A percentile compares a stretch with the other conserved stretches of the same genome.
phyloP scores from a whole-genome alignment of 2,329 filamentous ascomycete species.

The Cercospora beticola region DNA sequence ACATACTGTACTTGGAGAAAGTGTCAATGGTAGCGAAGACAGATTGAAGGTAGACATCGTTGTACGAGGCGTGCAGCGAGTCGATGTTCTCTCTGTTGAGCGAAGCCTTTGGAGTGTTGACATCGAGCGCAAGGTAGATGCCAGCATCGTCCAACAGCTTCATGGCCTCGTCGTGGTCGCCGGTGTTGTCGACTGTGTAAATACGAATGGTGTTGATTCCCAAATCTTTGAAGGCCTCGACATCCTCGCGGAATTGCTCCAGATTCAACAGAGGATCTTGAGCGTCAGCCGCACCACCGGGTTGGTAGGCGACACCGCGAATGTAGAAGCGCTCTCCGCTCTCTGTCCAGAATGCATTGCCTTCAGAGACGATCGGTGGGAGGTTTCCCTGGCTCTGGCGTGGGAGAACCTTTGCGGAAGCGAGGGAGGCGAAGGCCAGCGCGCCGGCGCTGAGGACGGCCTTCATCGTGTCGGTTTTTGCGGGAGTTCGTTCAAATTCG shows the following conservation, averaged over 20 bases:
- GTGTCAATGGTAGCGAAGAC: constrained; percentile 85
- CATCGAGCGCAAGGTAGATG: constrained; percentile 88
- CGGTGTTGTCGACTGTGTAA: constrained; percentile 88
- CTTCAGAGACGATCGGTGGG: constrained; percentile 28
- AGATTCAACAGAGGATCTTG: constrained; percentile 74
- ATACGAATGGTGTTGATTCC: constrained; percentile 88
- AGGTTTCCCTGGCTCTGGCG: constrained; percentile 22
- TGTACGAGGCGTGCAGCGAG: constrained; percentile 66
- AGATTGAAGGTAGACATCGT: constrained; percentile 77
- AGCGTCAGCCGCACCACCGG: constrained; percentile 60
- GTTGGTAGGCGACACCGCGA: constrained; percentile 56
- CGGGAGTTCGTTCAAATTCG: background rate
- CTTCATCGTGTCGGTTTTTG: constrained; percentile 23
- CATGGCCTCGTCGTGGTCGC: constrained; percentile 83
- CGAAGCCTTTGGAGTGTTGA: constrained; percentile 85
- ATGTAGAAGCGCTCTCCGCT: constrained; percentile 60
- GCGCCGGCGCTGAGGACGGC: constrained; percentile 17
- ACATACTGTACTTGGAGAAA: constrained; percentile 67
- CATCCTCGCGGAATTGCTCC: constrained; percentile 71
- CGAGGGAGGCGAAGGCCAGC: constrained; percentile 25
- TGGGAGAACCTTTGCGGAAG: constrained; percentile 20
- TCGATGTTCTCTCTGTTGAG: constrained; percentile 71
- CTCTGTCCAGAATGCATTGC: constrained; percentile 57
- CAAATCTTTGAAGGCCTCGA: constrained; percentile 75
- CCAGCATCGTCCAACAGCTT: constrained; percentile 72